Conservation (phyloP, 1,284 basidiomycete species). For the Ceratobasidium sp. region DNA sequence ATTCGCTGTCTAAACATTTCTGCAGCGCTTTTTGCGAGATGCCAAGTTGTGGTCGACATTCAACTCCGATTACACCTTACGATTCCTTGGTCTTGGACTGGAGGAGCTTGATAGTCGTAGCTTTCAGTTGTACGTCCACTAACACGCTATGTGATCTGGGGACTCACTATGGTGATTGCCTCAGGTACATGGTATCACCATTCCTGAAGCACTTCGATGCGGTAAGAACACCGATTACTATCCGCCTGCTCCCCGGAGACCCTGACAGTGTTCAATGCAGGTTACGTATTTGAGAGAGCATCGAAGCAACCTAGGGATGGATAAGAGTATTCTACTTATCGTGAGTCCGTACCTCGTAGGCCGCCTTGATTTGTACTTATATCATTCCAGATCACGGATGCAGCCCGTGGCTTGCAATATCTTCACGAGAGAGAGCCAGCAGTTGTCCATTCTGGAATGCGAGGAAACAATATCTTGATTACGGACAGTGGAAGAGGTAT, state of each 20-base stretch:
- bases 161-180: neutral
- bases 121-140: slow-evolving; percentile 32
- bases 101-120: slow-evolving; percentile 13
- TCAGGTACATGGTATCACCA: slow-evolving; percentile 43
- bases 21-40: slow-evolving; percentile 21
- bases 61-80: slow-evolving; percentile 36
- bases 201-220: slow-evolving; percentile 39
- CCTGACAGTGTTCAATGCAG: neutral
- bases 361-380: neutral
- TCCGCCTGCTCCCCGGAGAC: neutral
- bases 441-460: slow-evolving; percentile 32
- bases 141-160: neutral
- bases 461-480: slow-evolving; percentile 33
- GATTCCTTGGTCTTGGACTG: slow-evolving; percentile 41
- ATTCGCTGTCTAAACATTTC: too few species aligned
- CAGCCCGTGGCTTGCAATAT: slow-evolving; percentile 32
- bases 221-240: neutral
- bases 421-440: slow-evolving; percentile 32
- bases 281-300: slow-evolving; percentile 35
- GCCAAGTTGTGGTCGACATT: slow-evolving; percentile 23
- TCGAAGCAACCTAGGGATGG: slow-evolving; percentile 14
- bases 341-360: neutral
- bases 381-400: slow-evolving; percentile 8
- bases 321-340: slow-evolving; percentile 37
- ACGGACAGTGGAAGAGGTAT: slow-evolving; percentile 30